Percentiles rank a stretch among this genome's conserved stretches.
These are phyloP conservation scores for Ophiostoma sp. DNA, from an alignment of 2,329 filamentous ascomycete genomes.

Conservation along the genomic window DNA sequence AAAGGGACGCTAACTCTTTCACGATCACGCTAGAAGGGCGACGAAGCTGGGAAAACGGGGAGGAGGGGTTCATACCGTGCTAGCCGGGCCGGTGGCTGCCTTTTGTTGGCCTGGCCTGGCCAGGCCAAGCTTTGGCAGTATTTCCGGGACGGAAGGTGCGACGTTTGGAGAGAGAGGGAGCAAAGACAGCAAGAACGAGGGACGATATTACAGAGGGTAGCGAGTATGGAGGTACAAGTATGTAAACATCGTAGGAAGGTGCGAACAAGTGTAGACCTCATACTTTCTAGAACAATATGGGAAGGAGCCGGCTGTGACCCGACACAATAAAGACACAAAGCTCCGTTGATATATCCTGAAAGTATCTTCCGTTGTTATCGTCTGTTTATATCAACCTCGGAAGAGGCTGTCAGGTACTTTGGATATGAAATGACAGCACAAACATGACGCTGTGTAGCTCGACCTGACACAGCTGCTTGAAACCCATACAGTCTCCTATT, in stretches of 20 bases:
- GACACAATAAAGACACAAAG: neutral
- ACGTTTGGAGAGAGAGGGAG: neutral
- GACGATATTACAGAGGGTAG: neutral
- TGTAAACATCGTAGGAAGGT: neutral
- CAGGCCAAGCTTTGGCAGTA: neutral
- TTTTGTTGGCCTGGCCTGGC: neutral
- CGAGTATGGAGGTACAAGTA: neutral
- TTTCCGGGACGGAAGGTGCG: neutral
- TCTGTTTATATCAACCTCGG: neutral
- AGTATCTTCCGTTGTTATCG: neutral
- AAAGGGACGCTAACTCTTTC: slow-evolving; percentile 18
- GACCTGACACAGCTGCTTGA: slow-evolving; percentile 23
- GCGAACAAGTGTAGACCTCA: neutral
- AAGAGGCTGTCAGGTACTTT: neutral
- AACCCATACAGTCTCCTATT: slow-evolving; percentile 14
- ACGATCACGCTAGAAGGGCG: slow-evolving; percentile 18
- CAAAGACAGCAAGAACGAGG: neutral
- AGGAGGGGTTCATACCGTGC: neutral
- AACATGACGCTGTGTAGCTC: slow-evolving; percentile 6
- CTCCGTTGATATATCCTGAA: neutral
- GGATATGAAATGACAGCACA: neutral
- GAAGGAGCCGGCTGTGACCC: neutral
- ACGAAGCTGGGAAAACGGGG: neutral
- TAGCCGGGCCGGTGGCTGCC: slow-evolving; percentile 9
- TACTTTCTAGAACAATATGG: neutral